phyloP scores from a whole-genome alignment of 2,329 filamentous ascomycete genomes.

The Sporothrix brasiliensis region DNA sequence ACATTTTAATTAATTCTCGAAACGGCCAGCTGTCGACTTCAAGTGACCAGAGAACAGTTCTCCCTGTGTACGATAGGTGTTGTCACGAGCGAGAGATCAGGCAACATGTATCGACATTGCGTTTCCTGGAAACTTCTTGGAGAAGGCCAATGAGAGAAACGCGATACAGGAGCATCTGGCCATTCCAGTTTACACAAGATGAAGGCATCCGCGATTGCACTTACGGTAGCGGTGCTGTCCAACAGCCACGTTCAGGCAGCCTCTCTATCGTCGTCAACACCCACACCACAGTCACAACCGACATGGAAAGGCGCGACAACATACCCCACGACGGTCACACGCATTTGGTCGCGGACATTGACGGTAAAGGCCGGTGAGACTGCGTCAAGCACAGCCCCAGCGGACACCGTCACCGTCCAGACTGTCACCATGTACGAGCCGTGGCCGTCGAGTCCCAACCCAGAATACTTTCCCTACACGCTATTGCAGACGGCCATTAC shows the following conservation, averaged over 20 bases:
- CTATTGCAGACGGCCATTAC: conserved; percentile 29
- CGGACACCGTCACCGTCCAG: conserved; percentile 7
- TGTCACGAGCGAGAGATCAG: background rate
- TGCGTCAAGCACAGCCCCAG: background rate
- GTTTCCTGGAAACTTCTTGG: too few species aligned
- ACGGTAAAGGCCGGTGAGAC: background rate
- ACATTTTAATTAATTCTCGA: conserved; percentile 12
- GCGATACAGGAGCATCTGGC: too few species aligned
- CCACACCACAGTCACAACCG: background rate
- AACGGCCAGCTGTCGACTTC: background rate
- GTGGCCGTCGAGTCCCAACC: conserved; percentile 29
- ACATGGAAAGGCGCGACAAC: conserved; percentile 14
- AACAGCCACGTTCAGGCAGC: background rate
- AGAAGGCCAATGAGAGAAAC: too few species aligned
- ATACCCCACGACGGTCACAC: conserved; percentile 29
- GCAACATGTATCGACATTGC: background rate
- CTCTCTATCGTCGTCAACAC: background rate
- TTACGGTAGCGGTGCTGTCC: background rate
- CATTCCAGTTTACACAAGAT: background rate
- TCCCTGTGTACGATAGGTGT: background rate
- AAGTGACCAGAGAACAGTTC: background rate
- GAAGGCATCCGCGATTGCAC: background rate
- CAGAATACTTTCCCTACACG: conserved; percentile 26
- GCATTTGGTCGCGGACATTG: conserved; percentile 26
- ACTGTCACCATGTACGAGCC: conserved; percentile 30